Conservation (phyloP, 768 basidiomycete genomes). For the Clavulina sp. region DNA sequence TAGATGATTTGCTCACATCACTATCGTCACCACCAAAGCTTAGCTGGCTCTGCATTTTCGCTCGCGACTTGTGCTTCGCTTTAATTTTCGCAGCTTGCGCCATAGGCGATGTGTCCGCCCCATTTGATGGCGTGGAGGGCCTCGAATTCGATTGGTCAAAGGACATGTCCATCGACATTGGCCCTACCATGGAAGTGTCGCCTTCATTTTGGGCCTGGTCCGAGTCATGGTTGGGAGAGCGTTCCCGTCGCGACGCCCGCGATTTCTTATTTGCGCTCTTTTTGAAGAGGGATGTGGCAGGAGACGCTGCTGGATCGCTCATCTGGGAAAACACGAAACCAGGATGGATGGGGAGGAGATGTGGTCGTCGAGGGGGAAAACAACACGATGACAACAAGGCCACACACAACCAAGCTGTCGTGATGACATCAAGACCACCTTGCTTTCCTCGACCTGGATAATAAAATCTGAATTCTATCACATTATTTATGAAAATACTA, state of each 20-base stretch:
- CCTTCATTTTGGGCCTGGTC: not conserved
- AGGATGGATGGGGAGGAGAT: too few relatives aligned
- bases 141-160: not conserved
- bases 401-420: too few relatives aligned
- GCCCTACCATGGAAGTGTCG: too few relatives aligned
- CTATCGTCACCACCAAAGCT: slow-evolving; percentile 64
- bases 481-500: too few relatives aligned
- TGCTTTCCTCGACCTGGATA: too few relatives aligned
- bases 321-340: too few relatives aligned
- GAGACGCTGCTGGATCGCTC: too few relatives aligned
- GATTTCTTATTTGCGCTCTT: not conserved
- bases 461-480: too few relatives aligned
- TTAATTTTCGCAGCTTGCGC: slow-evolving; percentile 34
- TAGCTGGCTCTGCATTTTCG: slow-evolving; percentile 41
- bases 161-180: not conserved
- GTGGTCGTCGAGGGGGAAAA: too few relatives aligned
- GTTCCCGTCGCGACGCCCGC: not conserved
- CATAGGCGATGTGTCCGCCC: slow-evolving; percentile 7
- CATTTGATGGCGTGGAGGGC: not conserved
- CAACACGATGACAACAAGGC: too few relatives aligned
- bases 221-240: not conserved
- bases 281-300: not conserved
- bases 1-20: slow-evolving; percentile 14
- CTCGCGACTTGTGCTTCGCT: slow-evolving; percentile 44
- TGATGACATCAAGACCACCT: too few relatives aligned